These are phyloP conservation scores for Globisporangium echinulatum DNA, from an alignment of 352 stramenopile genomes.

Conservation along the genomic window DNA sequence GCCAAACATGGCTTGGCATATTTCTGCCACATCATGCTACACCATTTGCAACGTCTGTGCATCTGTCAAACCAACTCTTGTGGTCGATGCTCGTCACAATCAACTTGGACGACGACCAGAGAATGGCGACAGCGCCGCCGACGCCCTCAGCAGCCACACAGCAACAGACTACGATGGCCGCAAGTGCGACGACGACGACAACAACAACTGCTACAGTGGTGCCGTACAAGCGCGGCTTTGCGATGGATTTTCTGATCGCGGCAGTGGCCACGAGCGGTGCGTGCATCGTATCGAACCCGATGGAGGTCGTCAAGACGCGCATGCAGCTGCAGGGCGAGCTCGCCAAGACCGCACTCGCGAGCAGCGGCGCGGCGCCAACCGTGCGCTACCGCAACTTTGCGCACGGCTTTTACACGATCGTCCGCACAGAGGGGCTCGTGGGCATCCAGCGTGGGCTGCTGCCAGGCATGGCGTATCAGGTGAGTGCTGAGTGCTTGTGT, in stretches of 20 bases:
- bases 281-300: slow-evolving; percentile 81
- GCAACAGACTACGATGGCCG: no score
- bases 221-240: slow-evolving; percentile 33
- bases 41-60: no score
- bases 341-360: slow-evolving; percentile 34
- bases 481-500: slow-evolving; percentile 10
- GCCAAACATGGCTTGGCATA: no score
- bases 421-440: slow-evolving; percentile 58
- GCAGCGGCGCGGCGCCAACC: slow-evolving; percentile 19
- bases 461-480: slow-evolving; percentile 77
- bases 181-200: background rate
- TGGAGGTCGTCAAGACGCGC: slow-evolving; percentile 88
- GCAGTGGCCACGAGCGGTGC: slow-evolving; percentile 58
- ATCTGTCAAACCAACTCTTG: no score
- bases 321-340: slow-evolving; percentile 87
- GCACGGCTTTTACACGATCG: slow-evolving; percentile 84
- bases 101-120: no score
- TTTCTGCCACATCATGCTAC: no score
- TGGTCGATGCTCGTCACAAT: no score
- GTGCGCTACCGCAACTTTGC: slow-evolving; percentile 80
- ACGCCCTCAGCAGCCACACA: no score
- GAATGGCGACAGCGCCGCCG: no score
- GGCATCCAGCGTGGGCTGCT: slow-evolving; percentile 78
- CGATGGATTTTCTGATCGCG: slow-evolving; percentile 68
- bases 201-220: background rate